These are phyloP conservation scores for Tylopilus sp. DNA, from an alignment of 768 basidiomycete species.

Conservation along the genomic window DNA sequence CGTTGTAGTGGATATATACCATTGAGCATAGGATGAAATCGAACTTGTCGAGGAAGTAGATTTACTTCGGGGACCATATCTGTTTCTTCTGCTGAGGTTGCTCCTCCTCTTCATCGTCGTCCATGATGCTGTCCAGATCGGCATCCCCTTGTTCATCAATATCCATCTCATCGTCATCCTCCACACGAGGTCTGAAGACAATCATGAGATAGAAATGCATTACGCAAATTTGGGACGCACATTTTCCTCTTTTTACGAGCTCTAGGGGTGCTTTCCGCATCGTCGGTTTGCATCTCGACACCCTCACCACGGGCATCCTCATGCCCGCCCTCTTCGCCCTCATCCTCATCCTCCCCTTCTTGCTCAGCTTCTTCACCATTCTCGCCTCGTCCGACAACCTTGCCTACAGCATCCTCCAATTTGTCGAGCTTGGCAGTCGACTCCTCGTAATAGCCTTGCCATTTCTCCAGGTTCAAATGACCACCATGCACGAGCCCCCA, in stretches of 20 bases:
- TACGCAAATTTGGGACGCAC: conserved; percentile 4
- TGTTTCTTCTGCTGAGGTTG: conserved; percentile 35
- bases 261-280: conserved; percentile 21
- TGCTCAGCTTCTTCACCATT: conserved; percentile 36
- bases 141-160: conserved; percentile 44
- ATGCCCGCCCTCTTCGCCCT: conserved; percentile 36
- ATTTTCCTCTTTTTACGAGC: conserved; percentile 33
- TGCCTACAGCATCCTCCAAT: conserved; percentile 65
- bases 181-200: conserved; percentile 15
- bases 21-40: no score
- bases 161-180: conserved; percentile 53
- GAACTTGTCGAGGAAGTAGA: no score
- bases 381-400: conserved; percentile 50
- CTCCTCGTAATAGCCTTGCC: conserved; percentile 67
- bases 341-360: conserved; percentile 31
- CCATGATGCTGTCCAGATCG: conserved; percentile 36
- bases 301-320: conserved; percentile 31
- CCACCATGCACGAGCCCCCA: conserved; percentile 86
- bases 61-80: no score
- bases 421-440: conserved; percentile 63
- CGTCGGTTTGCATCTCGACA: conserved; percentile 31
- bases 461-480: conserved; percentile 63
- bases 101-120: conserved; percentile 40
- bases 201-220: conserved; percentile 9
- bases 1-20: no score